These are phyloP conservation scores for Xylaria grammica DNA, from an alignment of 495 filamentous ascomycete species.

Conservation along the genomic window DNA sequence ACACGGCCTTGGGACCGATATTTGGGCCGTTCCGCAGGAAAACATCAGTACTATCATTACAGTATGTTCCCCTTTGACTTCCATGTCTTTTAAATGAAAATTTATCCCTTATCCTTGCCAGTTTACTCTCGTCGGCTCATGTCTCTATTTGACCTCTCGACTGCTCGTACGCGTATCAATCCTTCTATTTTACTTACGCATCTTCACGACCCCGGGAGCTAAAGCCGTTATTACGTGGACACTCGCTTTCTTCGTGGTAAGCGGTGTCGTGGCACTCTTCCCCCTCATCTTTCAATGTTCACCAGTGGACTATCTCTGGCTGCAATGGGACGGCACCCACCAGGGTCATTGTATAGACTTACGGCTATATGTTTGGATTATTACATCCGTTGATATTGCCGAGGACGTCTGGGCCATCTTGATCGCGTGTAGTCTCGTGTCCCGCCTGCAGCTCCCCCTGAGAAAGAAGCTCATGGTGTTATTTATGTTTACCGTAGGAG, in stretches of 20 bases:
- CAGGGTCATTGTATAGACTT: slow-evolving; percentile 33
- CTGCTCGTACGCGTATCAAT: slow-evolving; percentile 7
- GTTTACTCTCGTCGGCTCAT: not conserved
- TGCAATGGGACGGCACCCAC: slow-evolving; percentile 31
- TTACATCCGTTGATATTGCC: slow-evolving; percentile 56
- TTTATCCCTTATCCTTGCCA: not conserved
- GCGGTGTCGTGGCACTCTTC: slow-evolving; percentile 23
- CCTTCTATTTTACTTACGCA: slow-evolving; percentile 8
- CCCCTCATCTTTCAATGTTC: slow-evolving; percentile 36
- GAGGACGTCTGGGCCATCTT: slow-evolving; percentile 57
- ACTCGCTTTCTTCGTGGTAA: slow-evolving; percentile 24
- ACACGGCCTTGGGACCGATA: slow-evolving; percentile 50
- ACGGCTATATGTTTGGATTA: slow-evolving; percentile 43
- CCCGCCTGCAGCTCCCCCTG: slow-evolving; percentile 44
- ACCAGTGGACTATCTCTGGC: slow-evolving; percentile 38
- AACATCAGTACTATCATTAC: slow-evolving; percentile 43
- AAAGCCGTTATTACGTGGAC: slow-evolving; percentile 9
- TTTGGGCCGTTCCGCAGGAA: slow-evolving; percentile 53
- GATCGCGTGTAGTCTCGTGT: slow-evolving; percentile 43
- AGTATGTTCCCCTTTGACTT: not conserved
- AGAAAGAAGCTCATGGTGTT: slow-evolving; percentile 53
- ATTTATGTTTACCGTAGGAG: slow-evolving; percentile 58
- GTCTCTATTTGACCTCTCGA: not conserved
- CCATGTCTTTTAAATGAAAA: not conserved
- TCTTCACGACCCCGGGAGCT: slow-evolving; percentile 8